Evolutionary conservation across 352 stramenopile genomes (phyloP), one percentile per base, ranked within the genome.

Genomic region (Phytophthora citrophthora): DNA sequence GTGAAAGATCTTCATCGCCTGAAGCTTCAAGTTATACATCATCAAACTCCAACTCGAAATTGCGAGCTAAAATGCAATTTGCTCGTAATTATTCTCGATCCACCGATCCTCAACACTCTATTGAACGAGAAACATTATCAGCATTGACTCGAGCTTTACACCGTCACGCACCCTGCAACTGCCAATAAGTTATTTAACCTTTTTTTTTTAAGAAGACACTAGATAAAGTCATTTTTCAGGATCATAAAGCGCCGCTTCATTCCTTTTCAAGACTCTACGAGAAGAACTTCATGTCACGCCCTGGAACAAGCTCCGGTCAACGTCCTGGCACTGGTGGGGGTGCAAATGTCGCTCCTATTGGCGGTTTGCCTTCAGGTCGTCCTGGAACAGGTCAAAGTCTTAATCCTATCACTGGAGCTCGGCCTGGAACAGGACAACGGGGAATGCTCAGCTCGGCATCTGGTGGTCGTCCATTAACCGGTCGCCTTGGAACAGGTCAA

Each of bases 331-430:
- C 82, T 3, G 80, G 77, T 0, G 76, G 78, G 1, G 65, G 70
- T 34, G 72, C 29, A 13, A 34, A 34, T 34, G 77, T 40, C 38
- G 68, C 61, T 57, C 48, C 54, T 3, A 20, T 73, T 26, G 46
- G 64, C 51, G 61, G 49, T 44, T 48, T 66, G 11, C 54, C 61
- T 52, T 70, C 61, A 1, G 55, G 55, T 56, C 79, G 81, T 24
- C 81, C 83, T 47, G 81, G 81, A 36, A 91, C 81, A 4, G 79
- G 83, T 0, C 79, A 90, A 62, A 66, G 69, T 55, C 54, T 88
- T 7, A 90, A 89, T 55, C 80, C 77, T 41, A 87, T 89, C 63
- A 76, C 79, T 9, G 70, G 72, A 6, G 72, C 39, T n/a, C 72
- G 79, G 34, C 79, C 79, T 5, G 79, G 81, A 40, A 90, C 79